Evolutionary conservation across 805 yeast species (phyloP), one percentile per base, ranked within the genome.

Genomic region (Komagataella pseudopastoris): DNA sequence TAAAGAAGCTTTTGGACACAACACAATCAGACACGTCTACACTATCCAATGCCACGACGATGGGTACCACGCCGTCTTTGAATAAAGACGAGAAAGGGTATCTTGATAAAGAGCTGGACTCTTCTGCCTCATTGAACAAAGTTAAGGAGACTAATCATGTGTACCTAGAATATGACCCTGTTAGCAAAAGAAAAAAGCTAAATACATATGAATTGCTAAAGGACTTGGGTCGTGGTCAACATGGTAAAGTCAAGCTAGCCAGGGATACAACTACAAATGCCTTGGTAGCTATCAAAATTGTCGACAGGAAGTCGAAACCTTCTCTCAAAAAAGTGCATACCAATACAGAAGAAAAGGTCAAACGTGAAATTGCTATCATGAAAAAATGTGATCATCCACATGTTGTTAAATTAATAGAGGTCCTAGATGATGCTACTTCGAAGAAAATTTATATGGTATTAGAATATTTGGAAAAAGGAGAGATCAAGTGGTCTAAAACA

Each of bases 201-300:
- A 93, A 93, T 67, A 81, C 95, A 0, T 93, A 90, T 63, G 99
- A 93, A 65, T 86, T 93, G 44, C 67, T 89, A 30, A 74, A 77
- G 23, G 97, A 90, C 67, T 72, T 93, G 24, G 99, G 99, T 8
- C 75, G 86, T 43, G 99, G 99, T n/a, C 96, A 90, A 64, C 98
- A 91, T 67, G 98, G 99, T n/a, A 91, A 88, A 64, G 99, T 93
- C 46, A 93, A 93, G 64, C 73, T 93, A 17, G 99, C 95, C 0
- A 77, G 77, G 54, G 91, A 90, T 62, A 66, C 83, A 51, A 72
- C 76, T n/a, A 66, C 75, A 5, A 71, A 76, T 47, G 81, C 76
- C 56, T 70, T 79, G 36, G 96, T 88, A n/a, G 99, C 99, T 3
- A 89, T 93, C 52, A 93, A 93, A 63, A 87, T 93, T 50, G 88